Conservation (phyloP, 2,329 filamentous ascomycete species). For the Calonectria henricotiae region DNA sequence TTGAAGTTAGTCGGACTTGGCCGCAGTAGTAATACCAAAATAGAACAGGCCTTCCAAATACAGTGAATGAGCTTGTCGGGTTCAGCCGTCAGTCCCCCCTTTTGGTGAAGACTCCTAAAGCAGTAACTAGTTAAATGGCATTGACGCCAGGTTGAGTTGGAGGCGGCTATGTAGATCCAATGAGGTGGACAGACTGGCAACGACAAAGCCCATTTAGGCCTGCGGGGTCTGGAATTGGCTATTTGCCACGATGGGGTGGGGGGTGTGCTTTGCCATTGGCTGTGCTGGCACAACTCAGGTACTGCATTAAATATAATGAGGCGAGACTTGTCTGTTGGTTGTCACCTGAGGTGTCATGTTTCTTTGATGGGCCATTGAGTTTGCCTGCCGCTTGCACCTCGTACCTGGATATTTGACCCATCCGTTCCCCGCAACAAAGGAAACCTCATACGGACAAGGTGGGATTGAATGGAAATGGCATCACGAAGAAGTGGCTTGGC, state of each 20-base stretch:
- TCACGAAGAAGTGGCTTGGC: slow-evolving; percentile 2
- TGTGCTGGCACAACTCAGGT: not conserved
- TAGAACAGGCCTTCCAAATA: not conserved
- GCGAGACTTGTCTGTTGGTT: not conserved
- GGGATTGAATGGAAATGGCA: slow-evolving; percentile 6
- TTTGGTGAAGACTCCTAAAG: slow-evolving; percentile 10
- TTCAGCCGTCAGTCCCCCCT: not conserved
- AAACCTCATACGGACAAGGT: slow-evolving; percentile 1
- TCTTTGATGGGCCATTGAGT: slow-evolving; percentile 14
- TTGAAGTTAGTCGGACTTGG: not conserved
- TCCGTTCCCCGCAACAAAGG: slow-evolving; percentile 10
- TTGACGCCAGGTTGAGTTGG: slow-evolving; percentile 10
- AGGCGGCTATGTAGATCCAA: slow-evolving; percentile 23
- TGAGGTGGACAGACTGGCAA: slow-evolving; percentile 5
- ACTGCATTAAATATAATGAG: not conserved
- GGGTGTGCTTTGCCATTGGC: not conserved
- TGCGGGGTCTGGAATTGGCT: slow-evolving; percentile 6
- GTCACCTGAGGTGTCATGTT: not conserved
- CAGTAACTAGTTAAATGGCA: slow-evolving; percentile 22
- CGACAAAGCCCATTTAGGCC: slow-evolving; percentile 30
- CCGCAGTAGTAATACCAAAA: not conserved
- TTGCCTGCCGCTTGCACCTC: slow-evolving; percentile 13
- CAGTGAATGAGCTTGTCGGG: not conserved
- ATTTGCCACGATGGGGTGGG: not conserved
- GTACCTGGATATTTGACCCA: not conserved